A percentile compares a stretch with the other conserved stretches of the same genome.
phyloP scores from a whole-genome alignment of 306 rosid genomes.

The Albizia julibrissin region DNA sequence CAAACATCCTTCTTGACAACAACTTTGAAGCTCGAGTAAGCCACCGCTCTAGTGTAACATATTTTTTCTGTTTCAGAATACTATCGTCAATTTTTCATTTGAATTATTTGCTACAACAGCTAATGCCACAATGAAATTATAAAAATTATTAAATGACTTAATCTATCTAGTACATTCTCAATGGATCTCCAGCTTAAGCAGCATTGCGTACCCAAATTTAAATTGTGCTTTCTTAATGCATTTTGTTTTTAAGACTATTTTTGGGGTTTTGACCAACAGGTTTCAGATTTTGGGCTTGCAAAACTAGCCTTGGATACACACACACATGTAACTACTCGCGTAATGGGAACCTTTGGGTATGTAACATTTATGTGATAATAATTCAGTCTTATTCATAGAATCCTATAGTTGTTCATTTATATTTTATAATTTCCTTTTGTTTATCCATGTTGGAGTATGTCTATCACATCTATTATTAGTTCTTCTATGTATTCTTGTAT shows the following conservation, averaged over 20 bases:
- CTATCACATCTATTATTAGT: neutral
- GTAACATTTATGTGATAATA: constrained; percentile 29
- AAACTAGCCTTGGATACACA: constrained; percentile 83
- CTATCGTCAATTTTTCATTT: constrained; percentile 13
- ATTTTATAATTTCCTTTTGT: constrained; percentile 1
- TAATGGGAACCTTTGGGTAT: constrained; percentile 99
- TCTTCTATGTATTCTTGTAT: neutral
- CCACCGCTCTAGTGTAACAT: constrained; percentile 28
- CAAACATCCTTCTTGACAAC: constrained; percentile 87
- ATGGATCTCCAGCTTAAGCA: neutral
- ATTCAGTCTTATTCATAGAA: constrained; percentile 12
- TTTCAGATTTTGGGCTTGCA: constrained; percentile 98
- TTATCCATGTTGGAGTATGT: neutral
- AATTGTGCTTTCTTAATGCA: constrained; percentile 1
- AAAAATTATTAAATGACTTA: neutral
- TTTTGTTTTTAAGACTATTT: constrained; percentile 6
- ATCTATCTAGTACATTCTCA: neutral
- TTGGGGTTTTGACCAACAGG: constrained; percentile 56
- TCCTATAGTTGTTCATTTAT: neutral
- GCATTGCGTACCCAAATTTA: constrained; percentile 18
- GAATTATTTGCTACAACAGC: constrained; percentile 7
- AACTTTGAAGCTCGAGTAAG: constrained; percentile 91
- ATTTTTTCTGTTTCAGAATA: neutral
- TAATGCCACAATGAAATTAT: constrained; percentile 19
- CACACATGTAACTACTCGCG: constrained; percentile 95